phyloP scores from a whole-genome alignment of 176 grass and related monocot species.

The Aechmea fasciata region DNA sequence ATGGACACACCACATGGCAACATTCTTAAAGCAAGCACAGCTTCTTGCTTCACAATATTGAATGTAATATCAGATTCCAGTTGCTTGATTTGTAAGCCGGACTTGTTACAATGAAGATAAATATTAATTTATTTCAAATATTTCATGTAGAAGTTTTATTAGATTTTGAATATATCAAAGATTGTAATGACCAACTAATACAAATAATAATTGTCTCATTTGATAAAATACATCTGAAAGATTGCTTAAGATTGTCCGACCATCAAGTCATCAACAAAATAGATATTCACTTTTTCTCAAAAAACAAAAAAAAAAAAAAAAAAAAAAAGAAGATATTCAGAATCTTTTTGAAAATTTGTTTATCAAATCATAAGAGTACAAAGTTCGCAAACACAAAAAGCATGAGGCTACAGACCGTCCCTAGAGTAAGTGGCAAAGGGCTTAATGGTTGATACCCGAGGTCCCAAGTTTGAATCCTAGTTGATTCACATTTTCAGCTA shows the following conservation, averaged over 20 bases:
- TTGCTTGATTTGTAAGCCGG: slow-evolving; percentile 44
- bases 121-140: slow-evolving; percentile 6
- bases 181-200: not conserved
- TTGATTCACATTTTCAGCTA: too few relatives aligned
- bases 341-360: slow-evolving; percentile 79
- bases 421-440: too few relatives aligned
- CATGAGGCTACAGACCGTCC: too few relatives aligned
- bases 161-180: not conserved
- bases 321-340: slow-evolving; percentile 82
- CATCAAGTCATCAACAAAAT: slow-evolving; percentile 84
- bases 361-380: slow-evolving; percentile 70
- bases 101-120: slow-evolving; percentile 47
- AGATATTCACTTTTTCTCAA: too few relatives aligned
- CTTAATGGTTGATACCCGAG: too few relatives aligned
- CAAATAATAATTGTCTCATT: not conserved
- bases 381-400: slow-evolving; percentile 67
- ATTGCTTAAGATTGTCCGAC: slow-evolving; percentile 70
- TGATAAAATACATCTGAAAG: slow-evolving; percentile 49
- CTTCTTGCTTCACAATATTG: slow-evolving; percentile 84
- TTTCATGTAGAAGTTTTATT: not conserved
- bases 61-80: slow-evolving; percentile 83
- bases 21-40: slow-evolving; percentile 65
- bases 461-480: too few relatives aligned
- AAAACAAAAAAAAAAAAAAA: too few relatives aligned
- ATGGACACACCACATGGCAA: too few relatives aligned